Base-by-base conservation (phyloP, 352 stramenopile species). In the Phytophthora brassicae region DNA sequence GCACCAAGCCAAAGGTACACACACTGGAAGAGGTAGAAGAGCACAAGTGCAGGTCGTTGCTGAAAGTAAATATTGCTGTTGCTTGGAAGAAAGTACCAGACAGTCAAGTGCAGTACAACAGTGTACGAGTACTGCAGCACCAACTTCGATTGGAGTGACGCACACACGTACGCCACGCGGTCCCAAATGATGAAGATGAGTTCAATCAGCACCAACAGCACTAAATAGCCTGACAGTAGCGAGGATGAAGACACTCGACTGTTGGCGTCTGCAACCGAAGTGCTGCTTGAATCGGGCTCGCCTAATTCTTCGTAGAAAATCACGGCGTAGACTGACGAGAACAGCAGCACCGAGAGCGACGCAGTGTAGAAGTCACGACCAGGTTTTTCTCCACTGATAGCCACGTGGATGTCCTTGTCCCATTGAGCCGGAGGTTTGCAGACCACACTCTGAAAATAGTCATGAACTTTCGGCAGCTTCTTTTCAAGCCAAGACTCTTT, bases 321-420 rank as follows among this genome's bases (percentile, higher is more conserved):
- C 7, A 95, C 75, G 0, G 82, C 84, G 53, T 86, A 94, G 11
- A 91, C 65, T 0, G 83, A 69, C 9, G 77, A 84, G 20, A 94
- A 73, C 28, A 94, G 56, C 50, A 86, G 68, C 29, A 88, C 56
- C 2, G 74, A 72, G 13, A 96, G 74, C 31, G 85, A 92, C 6
- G 70, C 53, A 3, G 85, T 82, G 66, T 89, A 90, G 49, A 77
- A 94, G 60, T 94, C 83, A 4, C 83, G 70, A 11, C 87, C 87
- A 0, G 87, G 87, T 45, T 96, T 96, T 29, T 84, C 74, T 1
- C 84, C 85, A 2, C 72, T 80, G 42, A 93, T 90, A 4, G 87
- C 86, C 12, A 85, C 77, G 24, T 96, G 79, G 36, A 94, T 94
- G 51, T 94, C 84, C 48, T 89, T 92, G 65, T 96, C 87, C 87